Evolutionary conservation across 2,329 filamentous ascomycete species (phyloP).

Genomic region (Colletotrichum euphorbiae): DNA sequence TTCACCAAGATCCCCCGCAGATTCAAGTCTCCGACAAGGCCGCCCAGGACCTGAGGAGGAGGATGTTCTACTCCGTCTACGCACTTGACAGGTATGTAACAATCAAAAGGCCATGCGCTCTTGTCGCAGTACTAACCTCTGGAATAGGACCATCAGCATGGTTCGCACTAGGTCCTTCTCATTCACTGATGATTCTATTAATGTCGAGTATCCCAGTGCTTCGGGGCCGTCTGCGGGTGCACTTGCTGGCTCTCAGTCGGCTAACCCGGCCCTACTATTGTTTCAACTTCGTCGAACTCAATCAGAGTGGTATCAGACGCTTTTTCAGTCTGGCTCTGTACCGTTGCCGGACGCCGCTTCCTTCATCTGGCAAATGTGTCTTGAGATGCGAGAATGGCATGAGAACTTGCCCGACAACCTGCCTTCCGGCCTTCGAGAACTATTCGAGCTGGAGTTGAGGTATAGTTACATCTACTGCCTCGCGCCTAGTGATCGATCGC

Average conservation of each 20-base stretch:
- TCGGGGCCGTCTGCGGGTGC: slow-evolving; percentile 55
- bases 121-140: slow-evolving; percentile 8
- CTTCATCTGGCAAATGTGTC: slow-evolving; percentile 81
- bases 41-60: slow-evolving; percentile 80
- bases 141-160: slow-evolving; percentile 81
- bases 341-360: slow-evolving; percentile 75
- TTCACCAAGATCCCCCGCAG: slow-evolving; percentile 89
- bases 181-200: slow-evolving; percentile 89
- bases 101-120: too few species aligned
- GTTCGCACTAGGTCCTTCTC: slow-evolving; percentile 90
- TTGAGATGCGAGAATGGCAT: slow-evolving; percentile 84
- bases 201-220: slow-evolving; percentile 79
- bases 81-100: slow-evolving; percentile 80
- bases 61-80: slow-evolving; percentile 92
- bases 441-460: slow-evolving; percentile 88
- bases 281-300: slow-evolving; percentile 88
- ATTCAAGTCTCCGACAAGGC: slow-evolving; percentile 75
- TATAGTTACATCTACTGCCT: slow-evolving; percentile 94
- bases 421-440: slow-evolving; percentile 73
- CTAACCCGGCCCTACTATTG: slow-evolving; percentile 79
- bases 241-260: slow-evolving; percentile 60
- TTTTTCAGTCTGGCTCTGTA: slow-evolving; percentile 82
- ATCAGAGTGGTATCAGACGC: slow-evolving; percentile 88
- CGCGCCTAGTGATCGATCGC: slow-evolving; percentile 80
- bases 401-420: slow-evolving; percentile 77